Conservation (phyloP, 306 rosid genomes). For the Arachis stenosperma region DNA sequence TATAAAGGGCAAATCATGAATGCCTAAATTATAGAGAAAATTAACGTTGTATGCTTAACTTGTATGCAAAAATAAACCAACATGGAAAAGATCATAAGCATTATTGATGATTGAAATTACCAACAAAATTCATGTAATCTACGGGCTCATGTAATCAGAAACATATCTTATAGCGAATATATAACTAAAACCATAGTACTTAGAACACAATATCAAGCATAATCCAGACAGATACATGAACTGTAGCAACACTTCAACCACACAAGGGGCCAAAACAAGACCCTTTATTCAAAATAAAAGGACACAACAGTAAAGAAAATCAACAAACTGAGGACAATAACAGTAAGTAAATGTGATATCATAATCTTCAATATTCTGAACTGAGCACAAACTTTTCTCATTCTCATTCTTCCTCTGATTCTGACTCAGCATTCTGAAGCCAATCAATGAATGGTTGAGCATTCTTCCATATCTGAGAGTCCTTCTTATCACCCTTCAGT, state of each 20-base stretch:
- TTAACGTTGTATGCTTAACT: no score
- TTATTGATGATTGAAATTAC: background rate
- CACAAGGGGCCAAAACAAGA: slow-evolving; percentile 23
- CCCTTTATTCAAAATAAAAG: slow-evolving; percentile 42
- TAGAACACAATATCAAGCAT: background rate
- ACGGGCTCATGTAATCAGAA: no score
- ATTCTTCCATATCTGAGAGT: slow-evolving; percentile 58
- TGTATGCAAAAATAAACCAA: no score
- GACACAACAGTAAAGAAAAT: slow-evolving; percentile 8
- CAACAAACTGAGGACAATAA: slow-evolving; percentile 1
- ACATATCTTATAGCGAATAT: no score
- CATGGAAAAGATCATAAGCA: background rate
- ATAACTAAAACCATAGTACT: no score
- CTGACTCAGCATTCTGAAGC: slow-evolving; percentile 66
- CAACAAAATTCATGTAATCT: no score
- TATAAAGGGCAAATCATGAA: background rate
- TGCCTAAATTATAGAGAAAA: background rate
- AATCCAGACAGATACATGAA: background rate
- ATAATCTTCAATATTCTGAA: background rate
- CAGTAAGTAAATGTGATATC: background rate
- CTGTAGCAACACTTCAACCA: background rate
- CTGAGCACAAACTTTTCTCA: slow-evolving; percentile 3
- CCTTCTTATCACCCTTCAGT: slow-evolving; percentile 47
- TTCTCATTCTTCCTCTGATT: slow-evolving; percentile 51
- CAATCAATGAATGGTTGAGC: slow-evolving; percentile 54